phyloP scores from a whole-genome alignment of 78 protist species.

The Dictyostelium purpureum region DNA sequence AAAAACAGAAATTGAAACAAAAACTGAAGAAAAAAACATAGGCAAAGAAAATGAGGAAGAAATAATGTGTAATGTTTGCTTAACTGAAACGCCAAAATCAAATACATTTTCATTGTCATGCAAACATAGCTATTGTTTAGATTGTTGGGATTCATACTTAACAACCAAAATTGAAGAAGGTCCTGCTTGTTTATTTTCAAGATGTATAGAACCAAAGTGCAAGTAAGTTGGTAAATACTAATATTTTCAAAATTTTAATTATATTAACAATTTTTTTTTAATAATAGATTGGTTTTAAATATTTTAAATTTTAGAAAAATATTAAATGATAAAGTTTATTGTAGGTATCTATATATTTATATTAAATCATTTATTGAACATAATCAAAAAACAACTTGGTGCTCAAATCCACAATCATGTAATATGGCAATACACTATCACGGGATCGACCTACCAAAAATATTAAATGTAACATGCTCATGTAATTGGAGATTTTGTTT shows the following conservation, averaged over 20 bases:
- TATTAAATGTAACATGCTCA: slow-evolving; percentile 20
- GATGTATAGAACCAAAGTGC: slow-evolving; percentile 43
- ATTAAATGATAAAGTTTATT: neutral
- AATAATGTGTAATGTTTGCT: slow-evolving; percentile 23
- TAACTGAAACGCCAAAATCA: neutral
- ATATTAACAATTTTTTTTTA: neutral
- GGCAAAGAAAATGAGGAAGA: neutral
- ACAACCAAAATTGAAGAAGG: slow-evolving; percentile 1
- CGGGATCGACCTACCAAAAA: slow-evolving; percentile 17
- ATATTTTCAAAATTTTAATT: neutral
- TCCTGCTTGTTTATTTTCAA: slow-evolving; percentile 3
- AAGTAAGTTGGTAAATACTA: neutral
- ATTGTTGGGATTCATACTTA: slow-evolving; percentile 35
- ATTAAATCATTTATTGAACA: slow-evolving; percentile 42
- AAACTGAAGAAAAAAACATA: too few species aligned
- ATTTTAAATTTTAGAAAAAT: neutral
- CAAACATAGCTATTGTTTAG: slow-evolving; percentile 22
- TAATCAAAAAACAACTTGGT: slow-evolving; percentile 34
- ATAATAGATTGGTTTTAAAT: neutral
- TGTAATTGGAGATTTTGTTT: slow-evolving; percentile 62
- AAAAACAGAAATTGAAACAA: neutral
- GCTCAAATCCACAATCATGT: slow-evolving; percentile 32
- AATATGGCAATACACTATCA: neutral
- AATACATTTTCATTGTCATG: neutral
- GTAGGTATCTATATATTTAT: slow-evolving; percentile 2